Percentiles rank a stretch among this genome's conserved stretches.
Conservation (phyloP, 1,284 basidiomycete genomes). For the Cerioporus squamosus region DNA sequence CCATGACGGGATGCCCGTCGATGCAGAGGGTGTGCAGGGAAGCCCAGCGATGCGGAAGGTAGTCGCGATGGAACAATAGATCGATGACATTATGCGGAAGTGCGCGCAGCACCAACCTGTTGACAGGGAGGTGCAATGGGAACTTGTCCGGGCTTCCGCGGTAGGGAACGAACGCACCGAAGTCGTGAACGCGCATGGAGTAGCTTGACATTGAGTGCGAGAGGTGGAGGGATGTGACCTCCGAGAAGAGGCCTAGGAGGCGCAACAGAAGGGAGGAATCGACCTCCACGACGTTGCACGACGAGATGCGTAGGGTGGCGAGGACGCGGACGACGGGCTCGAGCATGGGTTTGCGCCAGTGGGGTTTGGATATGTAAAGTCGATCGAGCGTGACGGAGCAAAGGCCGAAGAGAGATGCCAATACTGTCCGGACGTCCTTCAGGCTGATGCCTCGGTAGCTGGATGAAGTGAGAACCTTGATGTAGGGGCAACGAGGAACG, state of each 20-base stretch:
- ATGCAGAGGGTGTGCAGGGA: too few relatives aligned
- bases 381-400: too few relatives aligned
- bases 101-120: too few relatives aligned
- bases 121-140: too few relatives aligned
- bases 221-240: neutral
- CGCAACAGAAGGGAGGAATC: neutral
- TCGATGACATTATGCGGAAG: too few relatives aligned
- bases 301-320: slow-evolving; percentile 29
- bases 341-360: slow-evolving; percentile 3
- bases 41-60: too few relatives aligned
- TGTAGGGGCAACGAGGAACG: neutral
- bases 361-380: too few relatives aligned
- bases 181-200: too few relatives aligned
- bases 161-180: neutral
- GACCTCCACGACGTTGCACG: slow-evolving; percentile 33
- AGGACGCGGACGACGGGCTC: neutral
- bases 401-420: too few relatives aligned
- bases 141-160: neutral
- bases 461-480: neutral
- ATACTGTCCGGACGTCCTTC: neutral
- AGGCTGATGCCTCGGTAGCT: slow-evolving; percentile 1
- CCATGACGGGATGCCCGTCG: too few relatives aligned
- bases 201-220: too few relatives aligned
- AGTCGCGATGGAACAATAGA: too few relatives aligned
- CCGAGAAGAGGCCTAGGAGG: neutral